Conservation (phyloP, 345 rosid species). For the Camelina laxa region DNA sequence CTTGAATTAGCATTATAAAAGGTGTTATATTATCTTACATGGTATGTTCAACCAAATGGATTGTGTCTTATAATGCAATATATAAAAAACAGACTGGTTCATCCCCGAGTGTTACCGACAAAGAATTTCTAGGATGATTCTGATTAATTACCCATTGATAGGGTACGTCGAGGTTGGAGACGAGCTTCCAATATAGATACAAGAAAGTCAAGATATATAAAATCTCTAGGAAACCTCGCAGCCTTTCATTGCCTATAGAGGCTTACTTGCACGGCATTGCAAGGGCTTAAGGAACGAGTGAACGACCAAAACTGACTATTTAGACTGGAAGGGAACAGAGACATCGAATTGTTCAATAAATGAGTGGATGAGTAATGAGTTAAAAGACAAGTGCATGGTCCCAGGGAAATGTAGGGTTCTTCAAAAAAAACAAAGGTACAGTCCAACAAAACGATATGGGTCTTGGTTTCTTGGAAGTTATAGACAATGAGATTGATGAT, state of each 20-base stretch:
- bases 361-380: conserved; percentile 40
- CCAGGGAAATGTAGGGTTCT: conserved; percentile 61
- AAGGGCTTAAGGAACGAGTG: conserved; percentile 69
- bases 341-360: conserved; percentile 65
- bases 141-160: conserved; percentile 55
- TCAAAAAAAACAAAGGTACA: conserved; percentile 63
- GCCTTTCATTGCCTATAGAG: conserved; percentile 65
- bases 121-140: conserved; percentile 66
- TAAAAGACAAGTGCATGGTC: conserved; percentile 63
- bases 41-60: neutral
- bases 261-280: conserved; percentile 78
- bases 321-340: conserved; percentile 58
- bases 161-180: conserved; percentile 72
- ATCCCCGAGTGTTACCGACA: conserved; percentile 54
- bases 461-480: conserved; percentile 69
- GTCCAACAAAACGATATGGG: conserved; percentile 56
- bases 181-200: conserved; percentile 66
- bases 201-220: conserved; percentile 61
- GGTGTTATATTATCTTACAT: neutral
- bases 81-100: conserved; percentile 35
- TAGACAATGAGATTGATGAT: conserved; percentile 65
- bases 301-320: conserved; percentile 51
- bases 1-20: neutral
- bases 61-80: neutral
- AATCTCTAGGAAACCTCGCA: conserved; percentile 52